Evolutionary conservation across 2,329 filamentous ascomycete species (phyloP).

Genomic region (Botrytis aclada): DNA sequence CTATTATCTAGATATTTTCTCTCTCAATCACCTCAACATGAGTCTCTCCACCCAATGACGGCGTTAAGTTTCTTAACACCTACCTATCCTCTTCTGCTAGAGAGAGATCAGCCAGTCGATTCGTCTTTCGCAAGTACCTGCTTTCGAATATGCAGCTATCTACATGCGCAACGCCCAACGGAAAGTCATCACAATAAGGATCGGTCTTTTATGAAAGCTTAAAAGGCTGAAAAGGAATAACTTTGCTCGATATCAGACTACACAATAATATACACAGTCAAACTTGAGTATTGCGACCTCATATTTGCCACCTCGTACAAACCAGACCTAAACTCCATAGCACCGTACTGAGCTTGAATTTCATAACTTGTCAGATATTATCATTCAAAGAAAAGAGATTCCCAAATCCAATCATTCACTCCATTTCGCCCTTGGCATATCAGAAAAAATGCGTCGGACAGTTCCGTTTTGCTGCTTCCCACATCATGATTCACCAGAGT

Average conservation of each 20-base stretch:
- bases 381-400: neutral
- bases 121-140: neutral
- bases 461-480: neutral
- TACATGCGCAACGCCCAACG: neutral
- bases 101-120: neutral
- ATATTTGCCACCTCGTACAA: neutral
- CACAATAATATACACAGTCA: constrained; percentile 17
- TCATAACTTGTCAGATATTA: neutral
- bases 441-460: neutral
- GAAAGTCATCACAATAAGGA: neutral
- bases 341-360: neutral
- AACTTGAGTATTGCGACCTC: constrained; percentile 9
- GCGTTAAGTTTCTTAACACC: neutral
- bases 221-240: neutral
- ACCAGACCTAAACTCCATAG: neutral
- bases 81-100: neutral
- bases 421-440: neutral
- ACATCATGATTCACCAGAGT: neutral
- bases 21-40: neutral
- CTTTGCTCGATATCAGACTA: constrained; percentile 2
- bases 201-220: neutral
- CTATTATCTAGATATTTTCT: neutral
- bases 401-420: neutral
- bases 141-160: neutral
- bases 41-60: neutral